Evolutionary conservation across 2,329 filamentous ascomycete genomes (phyloP), one percentile per base, ranked within the genome.

Genomic region (Periconia sp.): DNA sequence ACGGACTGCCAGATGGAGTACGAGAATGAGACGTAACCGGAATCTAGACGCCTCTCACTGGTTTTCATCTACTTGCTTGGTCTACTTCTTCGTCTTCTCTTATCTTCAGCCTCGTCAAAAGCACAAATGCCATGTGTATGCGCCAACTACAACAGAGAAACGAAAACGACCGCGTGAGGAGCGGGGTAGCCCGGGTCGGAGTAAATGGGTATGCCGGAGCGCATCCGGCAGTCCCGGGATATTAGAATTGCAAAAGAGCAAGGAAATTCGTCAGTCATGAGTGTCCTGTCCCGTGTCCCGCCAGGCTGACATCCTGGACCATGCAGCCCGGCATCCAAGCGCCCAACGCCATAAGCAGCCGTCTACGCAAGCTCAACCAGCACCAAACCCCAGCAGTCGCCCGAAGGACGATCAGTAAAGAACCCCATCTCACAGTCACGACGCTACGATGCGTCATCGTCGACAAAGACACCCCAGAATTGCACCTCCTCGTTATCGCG

Each of bases 381-480:
- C 59, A 59, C 23, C 54, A 49, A 44, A 41, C 31, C 43, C 40
- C 54, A 59, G 52, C 48, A 58, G n/a, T n/a, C n/a, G n/a, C n/a
- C n/a, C n/a, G n/a, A n/a, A n/a, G n/a, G n/a, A n/a, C n/a, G n/a
- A n/a, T n/a, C n/a, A n/a, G n/a, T n/a, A n/a, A n/a, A n/a, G n/a
- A n/a, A n/a, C n/a, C n/a, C n/a, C n/a, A n/a, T n/a, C n/a, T n/a
- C n/a, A n/a, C n/a, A n/a, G n/a, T n/a, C 39, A 29, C 46, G 41
- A 35, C 40, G 43, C 47, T 59, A 56, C 43, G 45, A 50, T 38
- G 43, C 47, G 35, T 60, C 52, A 35, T 68, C 65, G 49, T 65
- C 57, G 22, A 67, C 59, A 30, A 68, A 66, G 43, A 67, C 56
- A 33, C 62, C 65, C 65, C 65, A 68, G 47, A 68, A 68, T 15